Base-by-base conservation (phyloP, 2,329 filamentous ascomycete genomes). In the Dactylellina parvicollis region DNA sequence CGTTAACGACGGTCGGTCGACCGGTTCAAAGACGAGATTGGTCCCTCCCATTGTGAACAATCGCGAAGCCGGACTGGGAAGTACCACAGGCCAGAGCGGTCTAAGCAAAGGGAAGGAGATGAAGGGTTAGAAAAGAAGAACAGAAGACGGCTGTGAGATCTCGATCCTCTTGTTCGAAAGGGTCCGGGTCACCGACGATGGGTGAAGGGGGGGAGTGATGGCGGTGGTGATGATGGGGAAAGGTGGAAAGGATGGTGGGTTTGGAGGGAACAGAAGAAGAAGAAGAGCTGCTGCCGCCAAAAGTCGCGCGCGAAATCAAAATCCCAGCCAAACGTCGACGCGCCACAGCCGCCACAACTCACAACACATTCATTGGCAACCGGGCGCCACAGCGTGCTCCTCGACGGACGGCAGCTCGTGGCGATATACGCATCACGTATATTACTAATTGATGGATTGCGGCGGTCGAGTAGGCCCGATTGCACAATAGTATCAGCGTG, bases 1-100 rank as follows among this genome's bases (percentile, higher is more conserved):
- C 30, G 76, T 70, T n/a, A n/a, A n/a, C 46, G 76, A 76, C 7
- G 75, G 75, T 24, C 52, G 62, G 18, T 56, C 32, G 9, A 56
- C 26, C 26, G 70, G 55, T 42, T 74, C 70, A 32, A 49, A 74
- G 24, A 64, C 59, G 22, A 72, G 26, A 36, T 72, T 72, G 9
- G 67, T 59, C 16, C 67, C 59, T n/a, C 67, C 67, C 67, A 72
- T 72, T 47, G 36, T 65, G 24, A 42, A 40, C 30, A 54, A 42
- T 72, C 57, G 56, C 56, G 56, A 61, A 28, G 42, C 40, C 57
- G 55, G 57, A 50, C 42, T 50, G 50, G 56, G 56, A 50, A 20
- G 38, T 26, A 70, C 49, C 20, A 44, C 40, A 44, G 22, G 40
- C 46, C 50, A 30, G 38, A 30, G 32, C 26, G 16, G 46, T 30